Base-by-base conservation (phyloP, 345 rosid genomes). In the Brassica juncea region DNA sequence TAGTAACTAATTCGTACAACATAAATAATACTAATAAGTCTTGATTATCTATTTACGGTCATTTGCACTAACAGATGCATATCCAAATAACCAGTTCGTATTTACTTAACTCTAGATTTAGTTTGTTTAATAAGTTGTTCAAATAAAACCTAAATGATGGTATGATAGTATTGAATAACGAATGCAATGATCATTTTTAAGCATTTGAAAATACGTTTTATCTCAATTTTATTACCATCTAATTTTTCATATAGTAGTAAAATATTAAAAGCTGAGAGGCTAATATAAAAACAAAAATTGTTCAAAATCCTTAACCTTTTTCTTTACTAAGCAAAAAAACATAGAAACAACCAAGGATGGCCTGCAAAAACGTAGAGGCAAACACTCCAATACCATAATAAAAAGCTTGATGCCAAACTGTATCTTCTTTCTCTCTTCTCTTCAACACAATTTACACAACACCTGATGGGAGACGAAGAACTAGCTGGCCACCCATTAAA, bases 391-490 rank as follows among this genome's bases (percentile, higher is more conserved):
- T 27, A 55, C 25, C 71, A 65, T 37, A 65, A 72, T 25, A 39
- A 12, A 12, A n/a, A 44, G 35, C 47, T 68, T n/a, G n/a, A 49
- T 27, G n/a, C 57, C 34, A 72, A 5, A 73, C 2, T 7, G 39
- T 73, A 32, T 57, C 25, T 49, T 59, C 73, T 78, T 78, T 64
- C 19, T 70, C 70, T 77, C 65, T 42, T 3, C 52, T 25, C 60
- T 68, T 14, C 66, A 73, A 32, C 78, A 61, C 30, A 74, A 35
- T 65, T 81, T 57, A 91, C 73, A 94, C 98, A 52, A 91, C 97
- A 37, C 94, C 97, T 19, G 98, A 89, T 15, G 98, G 98, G 25
- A 94, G 90, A 59, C 97, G 94, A 25, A 94, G 91, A 81, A 91
- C 91, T 4, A 94, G 97, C 67, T 90, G 97, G 39, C 97, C 98